Conservation (phyloP, 2,329 filamentous ascomycete genomes). For the Hymenotorrendiella dingleyae region DNA sequence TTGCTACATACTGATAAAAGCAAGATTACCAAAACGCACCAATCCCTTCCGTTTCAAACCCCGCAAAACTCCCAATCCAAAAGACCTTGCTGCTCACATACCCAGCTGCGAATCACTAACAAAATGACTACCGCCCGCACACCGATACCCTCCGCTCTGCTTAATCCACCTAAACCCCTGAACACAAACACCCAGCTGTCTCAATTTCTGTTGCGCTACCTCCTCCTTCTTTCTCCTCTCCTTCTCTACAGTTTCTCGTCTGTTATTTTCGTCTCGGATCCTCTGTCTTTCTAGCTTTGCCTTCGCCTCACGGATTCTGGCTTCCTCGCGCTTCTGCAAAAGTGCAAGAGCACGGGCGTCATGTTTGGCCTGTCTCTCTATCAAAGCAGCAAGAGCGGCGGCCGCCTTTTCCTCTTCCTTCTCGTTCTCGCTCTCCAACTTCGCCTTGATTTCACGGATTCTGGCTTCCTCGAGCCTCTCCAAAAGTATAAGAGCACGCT, state of each 20-base stretch:
- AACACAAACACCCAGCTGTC: constrained; percentile 48
- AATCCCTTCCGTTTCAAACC: too few species aligned
- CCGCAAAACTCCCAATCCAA: too few species aligned
- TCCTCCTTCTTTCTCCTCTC: constrained; percentile 35
- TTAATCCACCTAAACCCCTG: constrained; percentile 57
- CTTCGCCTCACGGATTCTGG: constrained; percentile 25
- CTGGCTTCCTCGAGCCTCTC: constrained; percentile 25
- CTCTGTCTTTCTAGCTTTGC: constrained; percentile 25
- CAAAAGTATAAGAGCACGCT: constrained; percentile 18
- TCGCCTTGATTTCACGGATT: constrained; percentile 25
- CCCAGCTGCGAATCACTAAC: constrained; percentile 36
- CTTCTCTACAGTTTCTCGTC: constrained; percentile 35
- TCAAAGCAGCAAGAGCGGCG: constrained; percentile 1
- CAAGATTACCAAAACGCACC: too few species aligned
- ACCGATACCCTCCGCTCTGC: constrained; percentile 52
- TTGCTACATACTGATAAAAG: too few species aligned
- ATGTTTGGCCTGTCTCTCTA: constrained; percentile 1
- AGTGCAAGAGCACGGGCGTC: constrained; percentile 18
- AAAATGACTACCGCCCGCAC: constrained; percentile 55
- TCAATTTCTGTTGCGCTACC: constrained; percentile 42
- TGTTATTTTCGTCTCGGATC: constrained; percentile 32
- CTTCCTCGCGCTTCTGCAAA: constrained; percentile 24
- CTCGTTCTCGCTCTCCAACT: too few species aligned
- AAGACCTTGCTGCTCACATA: not conserved
- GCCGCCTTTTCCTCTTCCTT: constrained; percentile 13